Evolutionary conservation across 257 asterid species (phyloP).

Genomic region (Forsythia suspensa): DNA sequence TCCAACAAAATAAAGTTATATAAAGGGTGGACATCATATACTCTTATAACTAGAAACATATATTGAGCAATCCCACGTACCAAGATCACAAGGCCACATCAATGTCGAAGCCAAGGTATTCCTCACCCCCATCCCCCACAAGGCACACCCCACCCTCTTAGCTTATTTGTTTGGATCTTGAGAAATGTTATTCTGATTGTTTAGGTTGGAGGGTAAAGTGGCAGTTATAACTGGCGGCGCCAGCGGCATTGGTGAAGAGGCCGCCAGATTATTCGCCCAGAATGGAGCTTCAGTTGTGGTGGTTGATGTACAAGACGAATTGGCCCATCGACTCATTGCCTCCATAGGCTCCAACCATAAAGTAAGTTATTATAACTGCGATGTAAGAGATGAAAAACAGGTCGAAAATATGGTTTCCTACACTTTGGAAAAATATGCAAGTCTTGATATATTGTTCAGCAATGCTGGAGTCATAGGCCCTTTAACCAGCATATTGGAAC

Average conservation of each 20-base stretch:
- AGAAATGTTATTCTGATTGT: neutral
- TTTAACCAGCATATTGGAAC: conserved; percentile 39
- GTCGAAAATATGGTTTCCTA: conserved; percentile 47
- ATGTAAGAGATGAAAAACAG: conserved; percentile 56
- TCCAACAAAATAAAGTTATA: neutral
- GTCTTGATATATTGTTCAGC: conserved; percentile 58
- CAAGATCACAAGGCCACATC: neutral
- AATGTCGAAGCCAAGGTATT: conserved; percentile 40
- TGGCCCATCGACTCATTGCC: conserved; percentile 30
- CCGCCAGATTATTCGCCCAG: conserved; percentile 45
- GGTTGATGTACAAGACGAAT: conserved; percentile 61
- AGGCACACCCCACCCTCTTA: neutral
- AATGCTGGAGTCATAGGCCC: conserved; percentile 59
- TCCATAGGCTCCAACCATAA: conserved; percentile 36
- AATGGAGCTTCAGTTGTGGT: conserved; percentile 61
- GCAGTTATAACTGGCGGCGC: conserved; percentile 78
- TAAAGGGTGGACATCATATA: neutral
- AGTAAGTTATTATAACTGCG: conserved; percentile 51
- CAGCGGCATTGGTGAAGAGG: conserved; percentile 72
- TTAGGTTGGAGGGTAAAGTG: conserved; percentile 63
- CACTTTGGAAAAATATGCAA: conserved; percentile 40
- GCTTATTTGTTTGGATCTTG: conserved; percentile 5
- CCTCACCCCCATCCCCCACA: neutral
- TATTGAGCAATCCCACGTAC: neutral
- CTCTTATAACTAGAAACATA: neutral